phyloP scores from a whole-genome alignment of 2,329 filamentous ascomycete species.

The Ceratocystis papillata region DNA sequence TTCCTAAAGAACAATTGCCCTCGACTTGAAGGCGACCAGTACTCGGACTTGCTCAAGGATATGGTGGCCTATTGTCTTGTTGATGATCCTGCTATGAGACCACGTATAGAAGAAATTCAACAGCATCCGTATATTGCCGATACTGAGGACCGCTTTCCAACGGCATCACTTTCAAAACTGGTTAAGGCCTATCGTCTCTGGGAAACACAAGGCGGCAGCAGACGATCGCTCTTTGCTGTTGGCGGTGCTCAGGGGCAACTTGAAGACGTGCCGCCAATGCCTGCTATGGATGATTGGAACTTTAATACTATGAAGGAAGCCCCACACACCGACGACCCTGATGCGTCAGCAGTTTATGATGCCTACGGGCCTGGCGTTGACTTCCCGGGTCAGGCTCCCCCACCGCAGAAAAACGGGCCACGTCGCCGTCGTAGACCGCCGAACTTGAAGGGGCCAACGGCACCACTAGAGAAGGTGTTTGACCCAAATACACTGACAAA shows the following conservation, averaged over 20 bases:
- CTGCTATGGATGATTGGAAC: slow-evolving; percentile 46
- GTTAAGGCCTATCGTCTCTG: slow-evolving; percentile 57
- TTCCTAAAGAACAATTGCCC: slow-evolving; percentile 41
- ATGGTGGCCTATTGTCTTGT: slow-evolving; percentile 53
- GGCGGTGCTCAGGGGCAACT: slow-evolving; percentile 40
- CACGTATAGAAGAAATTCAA: slow-evolving; percentile 49
- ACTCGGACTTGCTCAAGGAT: slow-evolving; percentile 45
- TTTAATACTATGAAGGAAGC: slow-evolving; percentile 37
- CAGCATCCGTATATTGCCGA: slow-evolving; percentile 53
- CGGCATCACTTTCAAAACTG: slow-evolving; percentile 47
- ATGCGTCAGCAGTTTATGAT: slow-evolving; percentile 19
- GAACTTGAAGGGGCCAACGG: slow-evolving; percentile 35
- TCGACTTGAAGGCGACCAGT: slow-evolving; percentile 47
- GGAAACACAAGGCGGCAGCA: slow-evolving; percentile 56
- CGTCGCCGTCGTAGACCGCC: slow-evolving; percentile 35
- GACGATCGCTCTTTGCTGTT: slow-evolving; percentile 46
- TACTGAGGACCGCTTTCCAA: slow-evolving; percentile 49
- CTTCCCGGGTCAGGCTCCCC: slow-evolving; percentile 20
- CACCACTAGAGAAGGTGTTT: slow-evolving; percentile 39
- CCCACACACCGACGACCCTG: slow-evolving; percentile 11
- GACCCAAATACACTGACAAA: slow-evolving; percentile 39
- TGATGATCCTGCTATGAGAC: slow-evolving; percentile 45
- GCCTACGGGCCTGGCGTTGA: slow-evolving; percentile 21
- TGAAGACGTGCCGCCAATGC: slow-evolving; percentile 30
- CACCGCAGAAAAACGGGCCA: slow-evolving; percentile 26